Percentiles rank a stretch among this genome's conserved stretches.
Conservation (phyloP, 163 green algal genomes). For the Scenedesmus sp. region DNA sequence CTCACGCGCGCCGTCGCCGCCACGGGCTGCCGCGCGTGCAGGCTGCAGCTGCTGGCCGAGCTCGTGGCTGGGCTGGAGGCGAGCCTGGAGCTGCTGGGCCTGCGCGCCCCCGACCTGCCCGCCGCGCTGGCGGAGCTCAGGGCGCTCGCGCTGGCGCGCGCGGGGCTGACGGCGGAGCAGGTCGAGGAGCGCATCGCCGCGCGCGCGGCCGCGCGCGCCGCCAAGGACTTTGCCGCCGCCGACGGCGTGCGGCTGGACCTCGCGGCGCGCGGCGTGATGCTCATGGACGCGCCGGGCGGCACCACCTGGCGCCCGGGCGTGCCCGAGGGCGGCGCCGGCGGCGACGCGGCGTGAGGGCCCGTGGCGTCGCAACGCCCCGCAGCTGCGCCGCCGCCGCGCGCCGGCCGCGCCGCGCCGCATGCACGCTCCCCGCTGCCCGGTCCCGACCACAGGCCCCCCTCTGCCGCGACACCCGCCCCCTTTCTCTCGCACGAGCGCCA, state of each 20-base stretch:
- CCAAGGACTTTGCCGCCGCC: conserved; percentile 87
- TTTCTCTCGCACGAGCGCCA: too few species aligned
- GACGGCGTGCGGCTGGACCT: conserved; percentile 83
- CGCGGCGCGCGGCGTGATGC: conserved; percentile 70
- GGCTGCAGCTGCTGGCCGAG: conserved; percentile 50
- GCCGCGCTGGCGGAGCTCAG: conserved; percentile 71
- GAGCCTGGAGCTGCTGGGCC: conserved; percentile 66
- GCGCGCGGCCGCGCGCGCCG: conserved; percentile 49
- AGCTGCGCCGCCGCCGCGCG: too few species aligned
- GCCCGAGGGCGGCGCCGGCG: not conserved
- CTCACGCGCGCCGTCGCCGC: too few species aligned
- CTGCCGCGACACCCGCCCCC: too few species aligned
- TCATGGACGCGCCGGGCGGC: conserved; percentile 83
- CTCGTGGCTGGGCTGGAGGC: conserved; percentile 31
- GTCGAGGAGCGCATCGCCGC: conserved; percentile 36
- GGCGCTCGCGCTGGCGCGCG: conserved; percentile 69
- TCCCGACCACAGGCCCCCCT: too few species aligned
- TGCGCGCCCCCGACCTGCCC: conserved; percentile 54
- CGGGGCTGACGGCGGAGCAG: conserved; percentile 70
- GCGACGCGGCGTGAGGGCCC: too few species aligned
- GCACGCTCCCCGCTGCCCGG: too few species aligned
- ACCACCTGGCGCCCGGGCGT: conserved; percentile 68
- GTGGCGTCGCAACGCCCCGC: too few species aligned
- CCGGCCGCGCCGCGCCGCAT: too few species aligned
- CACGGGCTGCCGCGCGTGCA: too few species aligned